Percentiles rank a stretch among this genome's conserved stretches.
phyloP scores from a whole-genome alignment of 2,329 filamentous ascomycete species.

The Triangularia setosa region DNA sequence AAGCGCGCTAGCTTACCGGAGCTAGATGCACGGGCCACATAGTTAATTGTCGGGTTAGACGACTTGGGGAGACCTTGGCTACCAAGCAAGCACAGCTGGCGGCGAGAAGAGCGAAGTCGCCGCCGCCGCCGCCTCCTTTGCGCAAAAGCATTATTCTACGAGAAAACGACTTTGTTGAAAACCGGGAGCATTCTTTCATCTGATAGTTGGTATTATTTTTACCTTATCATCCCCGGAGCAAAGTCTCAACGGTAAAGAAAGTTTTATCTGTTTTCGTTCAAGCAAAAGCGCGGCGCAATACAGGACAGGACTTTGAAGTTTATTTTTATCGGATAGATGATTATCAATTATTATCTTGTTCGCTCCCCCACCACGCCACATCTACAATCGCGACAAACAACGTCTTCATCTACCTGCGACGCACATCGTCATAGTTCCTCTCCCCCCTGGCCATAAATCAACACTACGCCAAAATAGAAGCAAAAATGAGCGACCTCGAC shows the following conservation, averaged over 20 bases:
- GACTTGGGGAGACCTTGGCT: background rate
- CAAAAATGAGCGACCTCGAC: conserved; percentile 85
- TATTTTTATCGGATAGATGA: too few species aligned
- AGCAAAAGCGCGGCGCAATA: too few species aligned
- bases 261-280: too few species aligned
- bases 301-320: too few species aligned
- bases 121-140: background rate
- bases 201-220: background rate
- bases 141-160: background rate
- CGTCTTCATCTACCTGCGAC: too few species aligned
- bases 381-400: background rate
- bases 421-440: too few species aligned
- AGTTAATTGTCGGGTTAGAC: background rate
- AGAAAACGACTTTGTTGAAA: background rate
- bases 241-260: too few species aligned
- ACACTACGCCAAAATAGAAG: background rate
- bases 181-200: background rate
- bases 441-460: background rate
- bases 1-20: background rate
- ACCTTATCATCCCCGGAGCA: background rate
- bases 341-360: too few species aligned
- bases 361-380: background rate
- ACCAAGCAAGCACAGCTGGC: background rate
- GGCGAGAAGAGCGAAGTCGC: too few species aligned
- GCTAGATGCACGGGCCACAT: background rate